Percentiles rank a stretch among this genome's conserved stretches.
These are phyloP conservation scores for Salvia rosmarinus DNA, from an alignment of 257 asterid genomes.

Conservation along the genomic window DNA sequence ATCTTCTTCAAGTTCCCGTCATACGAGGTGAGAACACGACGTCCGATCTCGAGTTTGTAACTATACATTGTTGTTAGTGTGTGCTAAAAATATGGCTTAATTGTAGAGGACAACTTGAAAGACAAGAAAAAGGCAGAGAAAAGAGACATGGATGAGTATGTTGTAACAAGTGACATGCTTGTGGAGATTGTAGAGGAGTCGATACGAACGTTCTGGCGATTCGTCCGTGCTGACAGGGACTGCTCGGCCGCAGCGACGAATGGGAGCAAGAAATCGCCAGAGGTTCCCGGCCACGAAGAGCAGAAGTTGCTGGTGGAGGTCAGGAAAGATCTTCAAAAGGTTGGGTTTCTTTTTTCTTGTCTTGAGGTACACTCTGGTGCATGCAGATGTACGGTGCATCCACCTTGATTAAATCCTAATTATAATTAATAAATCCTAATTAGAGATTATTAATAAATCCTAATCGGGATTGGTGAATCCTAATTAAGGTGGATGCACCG, in stretches of 20 bases:
- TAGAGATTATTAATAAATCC: too few relatives aligned
- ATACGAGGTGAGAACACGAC: conserved; percentile 57
- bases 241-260: conserved; percentile 42
- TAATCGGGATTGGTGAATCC: too few relatives aligned
- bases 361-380: too few relatives aligned
- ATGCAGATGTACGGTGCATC: too few relatives aligned
- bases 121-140: conserved; percentile 52
- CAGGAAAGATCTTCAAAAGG: conserved; percentile 72
- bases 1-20: conserved; percentile 89
- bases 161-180: conserved; percentile 66
- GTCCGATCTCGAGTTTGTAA: neutral
- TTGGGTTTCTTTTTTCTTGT: conserved; percentile 9
- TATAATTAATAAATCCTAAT: too few relatives aligned
- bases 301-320: conserved; percentile 55
- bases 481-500: too few relatives aligned
- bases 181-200: conserved; percentile 93
- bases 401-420: too few relatives aligned
- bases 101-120: conserved; percentile 68
- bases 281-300: conserved; percentile 56
- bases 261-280: conserved; percentile 46
- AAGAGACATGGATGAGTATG: conserved; percentile 47
- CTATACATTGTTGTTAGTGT: neutral
- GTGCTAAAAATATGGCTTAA: neutral
- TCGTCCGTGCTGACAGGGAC: conserved; percentile 77
- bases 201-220: conserved; percentile 83